Conservation (phyloP, 441 rosid species). For the Capsella rubella region DNA sequence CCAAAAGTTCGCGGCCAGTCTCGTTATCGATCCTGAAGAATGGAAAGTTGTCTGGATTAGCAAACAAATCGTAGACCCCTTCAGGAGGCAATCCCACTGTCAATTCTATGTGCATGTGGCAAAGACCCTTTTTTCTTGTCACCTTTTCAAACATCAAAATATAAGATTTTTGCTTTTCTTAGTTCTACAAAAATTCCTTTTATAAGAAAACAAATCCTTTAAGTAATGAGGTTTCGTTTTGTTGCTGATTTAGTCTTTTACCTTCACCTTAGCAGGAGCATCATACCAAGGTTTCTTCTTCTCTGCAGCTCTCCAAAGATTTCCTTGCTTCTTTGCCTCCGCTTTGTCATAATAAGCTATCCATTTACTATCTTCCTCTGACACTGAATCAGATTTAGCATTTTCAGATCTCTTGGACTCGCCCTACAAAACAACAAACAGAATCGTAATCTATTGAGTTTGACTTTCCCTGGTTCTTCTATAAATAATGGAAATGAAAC, state of each 20-base stretch:
- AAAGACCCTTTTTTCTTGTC: constrained; percentile 69
- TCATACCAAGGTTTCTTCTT: constrained; percentile 63
- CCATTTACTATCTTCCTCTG: background rate
- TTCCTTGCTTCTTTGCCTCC: constrained; percentile 53
- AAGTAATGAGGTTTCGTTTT: no score
- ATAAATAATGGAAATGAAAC: constrained; percentile 24
- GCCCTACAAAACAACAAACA: background rate
- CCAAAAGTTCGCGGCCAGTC: constrained; percentile 28
- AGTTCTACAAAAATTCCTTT: background rate
- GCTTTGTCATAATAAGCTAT: constrained; percentile 7
- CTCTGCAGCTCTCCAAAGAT: constrained; percentile 61
- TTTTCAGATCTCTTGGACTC: constrained; percentile 17
- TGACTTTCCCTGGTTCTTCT: background rate
- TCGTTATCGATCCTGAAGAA: background rate
- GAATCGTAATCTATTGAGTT: background rate
- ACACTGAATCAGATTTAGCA: background rate
- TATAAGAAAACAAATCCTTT: background rate
- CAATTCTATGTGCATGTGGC: constrained; percentile 61
- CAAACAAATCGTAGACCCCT: constrained; percentile 58
- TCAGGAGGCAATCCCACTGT: constrained; percentile 77
- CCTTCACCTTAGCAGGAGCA: constrained; percentile 60
- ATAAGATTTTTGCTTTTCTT: background rate
- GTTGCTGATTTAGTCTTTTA: background rate
- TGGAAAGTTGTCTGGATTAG: constrained; percentile 48
- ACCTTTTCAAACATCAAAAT: constrained; percentile 49